Base-by-base conservation (phyloP, 768 basidiomycete species). In the Suillus hirtellus region DNA sequence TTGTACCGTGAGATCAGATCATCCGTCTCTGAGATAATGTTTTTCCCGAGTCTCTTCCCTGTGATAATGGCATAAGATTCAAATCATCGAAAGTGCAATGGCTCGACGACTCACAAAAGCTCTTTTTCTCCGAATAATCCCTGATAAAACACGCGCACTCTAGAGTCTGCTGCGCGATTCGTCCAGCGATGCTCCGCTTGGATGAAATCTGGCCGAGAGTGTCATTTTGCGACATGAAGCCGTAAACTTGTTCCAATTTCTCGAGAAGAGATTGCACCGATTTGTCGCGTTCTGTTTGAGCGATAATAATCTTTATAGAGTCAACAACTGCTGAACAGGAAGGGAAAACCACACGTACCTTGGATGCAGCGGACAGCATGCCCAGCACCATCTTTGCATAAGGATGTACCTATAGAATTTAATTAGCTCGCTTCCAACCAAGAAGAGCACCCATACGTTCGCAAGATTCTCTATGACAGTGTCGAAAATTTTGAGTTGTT, bases 81-180 rank as follows among this genome's bases (percentile, higher is more conserved):
- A 24, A 24, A 24, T 24, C 2, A 24, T 24, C 8, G 5, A 35
- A 12, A 31, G 31, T 3, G 1, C 15, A 6, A 66, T 67, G 2
- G 19, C 52, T 53, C 17, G 6, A n/a, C 6, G 17, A 53, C 52
- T 34, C 42, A 73, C 71, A 54, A 53, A 68, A 69, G 31, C 53
- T 67, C 53, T 68, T 68, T 11, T 61, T 69, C 43, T 63, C 65
- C 15, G 71, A 66, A 61, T 74, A 74, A 24, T 69, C 68, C 10
- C 64, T 66, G 31, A 74, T 72, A 52, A 74, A 74, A 60, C 69
- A 67, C 0, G 67, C 72, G 49, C 73, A 74, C 49, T 74, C 73
- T 11, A 59, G 65, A 1, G 69, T 69, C 62, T 73, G 70, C 21
- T 67, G 59, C 0, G 64, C 59, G 40, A 74, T 60, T 8, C 38